phyloP scores from a whole-genome alignment of 2,329 filamentous ascomycete genomes.

The Colletotrichum chrysophilum region DNA sequence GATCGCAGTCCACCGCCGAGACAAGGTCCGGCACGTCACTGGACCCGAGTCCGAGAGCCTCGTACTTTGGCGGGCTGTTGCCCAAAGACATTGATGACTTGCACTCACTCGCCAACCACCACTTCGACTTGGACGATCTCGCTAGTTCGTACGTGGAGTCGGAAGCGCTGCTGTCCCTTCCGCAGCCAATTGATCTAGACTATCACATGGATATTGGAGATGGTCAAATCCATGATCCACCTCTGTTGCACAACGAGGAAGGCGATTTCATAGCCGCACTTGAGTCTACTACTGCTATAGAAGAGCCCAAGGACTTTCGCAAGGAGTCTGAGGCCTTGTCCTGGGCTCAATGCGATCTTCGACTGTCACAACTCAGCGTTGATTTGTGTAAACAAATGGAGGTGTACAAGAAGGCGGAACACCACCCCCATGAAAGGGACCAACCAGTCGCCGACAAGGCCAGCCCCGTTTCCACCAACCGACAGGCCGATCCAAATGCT shows the following conservation, averaged over 20 bases:
- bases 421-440: not conserved
- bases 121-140: not conserved
- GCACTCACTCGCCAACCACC: not conserved
- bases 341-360: not conserved
- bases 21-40: not conserved
- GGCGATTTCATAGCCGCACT: not conserved
- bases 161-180: not conserved
- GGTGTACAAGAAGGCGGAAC: not conserved
- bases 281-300: not conserved
- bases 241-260: not conserved
- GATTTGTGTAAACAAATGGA: not conserved
- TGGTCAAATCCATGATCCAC: not conserved
- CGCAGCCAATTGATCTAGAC: not conserved
- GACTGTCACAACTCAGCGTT: not conserved
- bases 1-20: not conserved
- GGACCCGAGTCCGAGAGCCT: not conserved
- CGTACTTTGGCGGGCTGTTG: not conserved
- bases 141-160: not conserved
- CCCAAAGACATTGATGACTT: not conserved
- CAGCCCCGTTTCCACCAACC: not conserved
- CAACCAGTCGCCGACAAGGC: not conserved
- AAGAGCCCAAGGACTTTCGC: not conserved
- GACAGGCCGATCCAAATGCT: not conserved
- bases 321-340: not conserved
- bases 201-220: not conserved